A percentile compares a stretch with the other conserved stretches of the same genome.
These are phyloP conservation scores for Neofusicoccum sp. DNA, from an alignment of 2,329 filamentous ascomycete species.

Conservation along the genomic window DNA sequence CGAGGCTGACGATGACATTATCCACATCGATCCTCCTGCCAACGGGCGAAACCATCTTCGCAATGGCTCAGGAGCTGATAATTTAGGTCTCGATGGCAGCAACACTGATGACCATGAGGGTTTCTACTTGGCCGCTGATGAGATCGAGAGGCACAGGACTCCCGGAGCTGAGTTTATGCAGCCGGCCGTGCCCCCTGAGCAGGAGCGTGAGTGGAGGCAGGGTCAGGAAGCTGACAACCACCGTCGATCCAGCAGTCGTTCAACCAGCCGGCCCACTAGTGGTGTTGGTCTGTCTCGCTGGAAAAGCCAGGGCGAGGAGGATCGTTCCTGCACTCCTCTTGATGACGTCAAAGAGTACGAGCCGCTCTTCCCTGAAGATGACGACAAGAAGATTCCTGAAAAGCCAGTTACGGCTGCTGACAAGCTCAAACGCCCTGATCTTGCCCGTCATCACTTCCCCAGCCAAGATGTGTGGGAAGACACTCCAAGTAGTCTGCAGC, in stretches of 20 bases:
- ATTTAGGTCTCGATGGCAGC: constrained; percentile 47
- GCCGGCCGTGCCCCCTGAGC: constrained; percentile 76
- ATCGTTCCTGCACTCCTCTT: constrained; percentile 62
- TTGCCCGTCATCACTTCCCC: constrained; percentile 68
- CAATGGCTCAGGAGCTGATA: constrained; percentile 52
- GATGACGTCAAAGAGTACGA: constrained; percentile 94
- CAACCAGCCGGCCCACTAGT: constrained; percentile 31
- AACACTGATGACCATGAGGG: constrained; percentile 48
- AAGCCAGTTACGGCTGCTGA: constrained; percentile 53
- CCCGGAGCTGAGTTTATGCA: constrained; percentile 66
- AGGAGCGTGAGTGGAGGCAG: constrained; percentile 51
- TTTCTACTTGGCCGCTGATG: constrained; percentile 73
- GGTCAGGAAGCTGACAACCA: constrained; percentile 50
- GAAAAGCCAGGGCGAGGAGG: constrained; percentile 54
- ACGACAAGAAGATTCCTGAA: constrained; percentile 58
- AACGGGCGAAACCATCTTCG: constrained; percentile 45
- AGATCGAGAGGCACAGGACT: constrained; percentile 66
- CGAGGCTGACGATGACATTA: constrained; percentile 54
- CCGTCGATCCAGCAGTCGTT: constrained; percentile 45
- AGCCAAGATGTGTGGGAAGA: constrained; percentile 98
- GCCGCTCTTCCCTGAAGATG: constrained; percentile 77
- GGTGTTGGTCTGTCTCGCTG: constrained; percentile 53
- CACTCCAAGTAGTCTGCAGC: constrained; percentile 78
- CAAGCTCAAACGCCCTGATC: constrained; percentile 54
- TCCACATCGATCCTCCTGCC: constrained; percentile 73